phyloP scores from a whole-genome alignment of 352 stramenopile genomes.

The Thraustotheca clavata region DNA sequence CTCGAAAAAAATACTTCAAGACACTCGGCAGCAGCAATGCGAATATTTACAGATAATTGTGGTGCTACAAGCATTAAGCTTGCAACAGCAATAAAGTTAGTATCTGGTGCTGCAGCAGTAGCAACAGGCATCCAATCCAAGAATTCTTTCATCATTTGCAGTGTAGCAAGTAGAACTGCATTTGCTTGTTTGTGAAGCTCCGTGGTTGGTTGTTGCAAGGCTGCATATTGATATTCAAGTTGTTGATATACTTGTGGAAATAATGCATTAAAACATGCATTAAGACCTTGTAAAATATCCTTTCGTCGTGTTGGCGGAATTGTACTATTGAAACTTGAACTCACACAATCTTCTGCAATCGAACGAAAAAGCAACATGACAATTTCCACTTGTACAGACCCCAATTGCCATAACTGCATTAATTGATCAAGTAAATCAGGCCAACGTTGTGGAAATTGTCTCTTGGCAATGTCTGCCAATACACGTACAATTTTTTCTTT shows the following conservation, averaged over 20 bases:
- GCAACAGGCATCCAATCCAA: conserved; percentile 75
- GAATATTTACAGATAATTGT: conserved; percentile 34
- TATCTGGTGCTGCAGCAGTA: conserved; percentile 36
- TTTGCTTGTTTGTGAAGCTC: conserved; percentile 34
- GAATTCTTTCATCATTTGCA: conserved; percentile 76
- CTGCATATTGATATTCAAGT: conserved; percentile 58
- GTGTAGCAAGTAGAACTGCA: conserved; percentile 44
- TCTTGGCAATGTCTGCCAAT: conserved; percentile 61
- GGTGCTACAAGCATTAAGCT: conserved; percentile 37
- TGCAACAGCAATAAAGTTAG: conserved; percentile 57
- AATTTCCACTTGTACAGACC: conserved; percentile 47
- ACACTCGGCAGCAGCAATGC: conserved; percentile 49
- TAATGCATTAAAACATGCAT: conserved; percentile 55
- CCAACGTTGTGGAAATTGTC: conserved; percentile 77
- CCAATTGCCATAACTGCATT: conserved; percentile 48
- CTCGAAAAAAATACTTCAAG: conserved; percentile 62
- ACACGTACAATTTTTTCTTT: conserved; percentile 73
- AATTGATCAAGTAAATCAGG: conserved; percentile 54
- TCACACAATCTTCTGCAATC: conserved; percentile 71
- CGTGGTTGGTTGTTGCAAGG: conserved; percentile 30
- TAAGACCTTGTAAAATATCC: conserved; percentile 69
- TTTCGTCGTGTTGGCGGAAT: conserved; percentile 65
- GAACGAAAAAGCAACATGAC: conserved; percentile 64
- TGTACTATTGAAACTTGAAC: conserved; percentile 65
- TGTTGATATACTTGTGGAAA: conserved; percentile 65